Evolutionary conservation across 257 asterid genomes (phyloP), one percentile per base, ranked within the genome.

Genomic region (Primulina huaijiensis): DNA sequence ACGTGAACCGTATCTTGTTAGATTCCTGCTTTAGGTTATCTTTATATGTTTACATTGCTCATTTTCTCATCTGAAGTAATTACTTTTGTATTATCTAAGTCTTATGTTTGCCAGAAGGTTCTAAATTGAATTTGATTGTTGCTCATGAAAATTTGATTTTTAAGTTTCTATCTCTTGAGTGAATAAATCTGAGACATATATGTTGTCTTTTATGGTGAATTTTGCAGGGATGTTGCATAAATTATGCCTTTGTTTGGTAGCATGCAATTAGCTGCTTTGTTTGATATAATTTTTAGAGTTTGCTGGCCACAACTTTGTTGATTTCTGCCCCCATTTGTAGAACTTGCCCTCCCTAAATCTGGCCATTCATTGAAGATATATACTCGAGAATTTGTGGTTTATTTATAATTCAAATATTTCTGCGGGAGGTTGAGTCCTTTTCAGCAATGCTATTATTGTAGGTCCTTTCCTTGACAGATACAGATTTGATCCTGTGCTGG

Each of bases 401-500:
- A 68, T 65, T 62, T 52, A 27, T 5, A 71, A 23, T 34, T 57
- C 56, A 60, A 37, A 63, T 59, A 53, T 50, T 60, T 72, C 68
- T 40, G 50, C 65, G 23, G 31, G 56, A 12, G 25, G 62, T 66
- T 30, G 74, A 61, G 53, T 69, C 38, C 25, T 74, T 31, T 52
- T 72, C 70, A n/a, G 12, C 29, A 29, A 50, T 74, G 33, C 62
- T 43, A 14, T 46, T 43, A 14, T 46, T 64, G 55, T 29, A 33
- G 62, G 77, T 82, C 70, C 65, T 69, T 76, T 79, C 77, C 96
- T 85, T 88, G 82, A 94, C 85, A 73, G 70, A 70, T 67, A 60
- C 78, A 89, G 88, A 71, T 94, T 94, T 60, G 95, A 94, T 78
- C 86, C 86, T 72, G 83, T 69, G 31, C 79, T 91, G 78, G 97